A percentile compares a stretch with the other conserved stretches of the same genome.
Evolutionary conservation across 352 stramenopile species (phyloP).

Genomic region (Pythium sp.): DNA sequence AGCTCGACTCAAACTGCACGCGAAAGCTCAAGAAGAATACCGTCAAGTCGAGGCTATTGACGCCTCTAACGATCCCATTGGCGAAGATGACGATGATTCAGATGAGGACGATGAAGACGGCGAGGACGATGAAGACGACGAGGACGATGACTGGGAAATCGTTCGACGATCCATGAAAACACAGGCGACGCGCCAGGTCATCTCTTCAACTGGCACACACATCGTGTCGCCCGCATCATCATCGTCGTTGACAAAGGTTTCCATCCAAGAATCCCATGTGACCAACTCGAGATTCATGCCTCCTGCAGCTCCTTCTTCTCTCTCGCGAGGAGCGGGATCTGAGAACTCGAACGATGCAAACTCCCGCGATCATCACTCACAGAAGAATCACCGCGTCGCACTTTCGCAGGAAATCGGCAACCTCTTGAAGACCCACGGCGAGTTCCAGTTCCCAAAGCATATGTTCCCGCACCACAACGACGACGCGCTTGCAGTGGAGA

Average conservation of each 20-base stretch:
- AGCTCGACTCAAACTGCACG: not conserved
- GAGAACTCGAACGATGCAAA: not conserved
- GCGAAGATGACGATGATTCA: not conserved
- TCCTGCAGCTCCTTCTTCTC: not conserved
- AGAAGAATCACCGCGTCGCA: constrained; percentile 14
- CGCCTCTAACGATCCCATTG: not conserved
- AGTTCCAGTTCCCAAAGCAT: constrained; percentile 36
- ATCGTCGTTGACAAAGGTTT: not conserved
- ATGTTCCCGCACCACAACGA: constrained; percentile 28
- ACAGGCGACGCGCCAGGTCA: constrained; percentile 14
- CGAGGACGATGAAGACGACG: constrained; percentile 13
- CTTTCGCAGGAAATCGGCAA: constrained; percentile 29
- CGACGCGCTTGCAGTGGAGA: not conserved
- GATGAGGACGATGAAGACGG: not conserved
- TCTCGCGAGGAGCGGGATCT: not conserved
- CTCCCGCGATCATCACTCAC: constrained; percentile 11
- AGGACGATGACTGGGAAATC: constrained; percentile 39
- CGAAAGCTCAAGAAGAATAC: not conserved
- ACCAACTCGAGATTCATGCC: not conserved
- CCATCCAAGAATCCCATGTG: not conserved
- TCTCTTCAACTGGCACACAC: not conserved
- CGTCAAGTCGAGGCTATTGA: not conserved
- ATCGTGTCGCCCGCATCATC: not conserved
- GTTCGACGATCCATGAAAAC: constrained; percentile 29
- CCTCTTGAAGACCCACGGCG: constrained; percentile 24